Base-by-base conservation (phyloP, 2,329 filamentous ascomycete species). In the Claviceps pusilla region DNA sequence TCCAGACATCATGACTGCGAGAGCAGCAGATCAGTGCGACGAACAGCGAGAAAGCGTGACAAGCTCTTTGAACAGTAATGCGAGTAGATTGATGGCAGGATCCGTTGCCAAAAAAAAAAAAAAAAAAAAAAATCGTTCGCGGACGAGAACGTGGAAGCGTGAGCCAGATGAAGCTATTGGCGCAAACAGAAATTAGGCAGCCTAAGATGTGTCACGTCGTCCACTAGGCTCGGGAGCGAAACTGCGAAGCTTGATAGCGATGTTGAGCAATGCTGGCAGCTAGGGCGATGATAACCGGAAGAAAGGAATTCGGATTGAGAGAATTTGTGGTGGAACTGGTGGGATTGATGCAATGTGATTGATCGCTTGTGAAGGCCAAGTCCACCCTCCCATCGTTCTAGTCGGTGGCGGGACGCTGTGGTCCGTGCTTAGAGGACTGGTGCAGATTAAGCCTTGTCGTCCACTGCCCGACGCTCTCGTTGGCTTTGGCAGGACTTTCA, bases 1-100 rank as follows among this genome's bases (percentile, higher is more conserved):
- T 73, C 90, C 90, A 67, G 90, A 95, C 90, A 96, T 96, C 61
- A 70, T 71, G 60, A 55, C 58, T 59, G 42, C 52, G 29, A 46
- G 31, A 11, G 28, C 16, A 35, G n/a, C n/a, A 33, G 16, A n/a
- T 19, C 33, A 43, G 29, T 19, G 37, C 35, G 24, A 33, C 24
- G 12, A 19, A 10, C 19, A 16, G 35, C 31, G 11, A 31, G 35
- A 42, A 41, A 41, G 9, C n/a, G 43, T 31, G 33, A 39, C 7
- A 46, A 47, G 16, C 2, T 14, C 7, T 51, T 37, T 33, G 29
- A 7, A 51, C 4, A 42, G 16, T 29, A 43, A n/a, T 2, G n/a
- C 14, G 29, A 37, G 11, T n/a, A 28, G 41, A 35, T 39, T 47
- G 31, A 50, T 29, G 16, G 50, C 24, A 14, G 31, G 33, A n/a